Base-by-base conservation (phyloP, 1,139 yeast genomes). In the Diutina ranongensis region DNA sequence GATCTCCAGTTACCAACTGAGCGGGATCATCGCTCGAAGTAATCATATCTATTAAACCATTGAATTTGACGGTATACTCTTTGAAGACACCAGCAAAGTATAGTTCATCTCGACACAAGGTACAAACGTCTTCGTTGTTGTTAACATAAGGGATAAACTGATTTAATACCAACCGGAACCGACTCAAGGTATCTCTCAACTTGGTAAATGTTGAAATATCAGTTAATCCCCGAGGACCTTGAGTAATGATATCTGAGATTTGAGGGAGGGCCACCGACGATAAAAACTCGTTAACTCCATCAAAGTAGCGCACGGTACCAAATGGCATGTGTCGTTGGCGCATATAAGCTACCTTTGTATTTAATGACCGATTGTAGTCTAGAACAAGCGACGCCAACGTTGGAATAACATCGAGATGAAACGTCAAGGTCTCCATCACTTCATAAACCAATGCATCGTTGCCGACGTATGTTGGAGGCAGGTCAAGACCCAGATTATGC, bases 371-470 rank as follows among this genome's bases (percentile, higher is more conserved):
- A 31, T 31, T 10, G 13, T 31, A 31, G 4, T 5, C 15, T 4
- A 10, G 15, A 15, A 31, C 13, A 31, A 12, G 8, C 5, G 13
- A 12, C 10, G 33, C 12, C n/a, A 25, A 7, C 3, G 28, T 25
- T 13, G 33, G 42, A 9, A 38, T 25, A 4, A 38, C 18, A 16
- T 38, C 42, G 33, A 38, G 42, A n/a, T 38, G 19, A n/a, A 38
- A 38, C 9, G 42, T 38, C 21, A 38, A 12, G 3, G 25, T 19
- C n/a, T 38, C 42, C 42, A 38, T 38, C n/a, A 22, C 31, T 8
- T 22, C 42, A 27, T 25, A 22, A 20, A 38, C 25, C 19, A 20
- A n/a, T 18, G 42, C 31, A 12, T 38, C 42, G 13, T 25, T n/a
- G 32, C 42, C 32, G n/a, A 21, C 31, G 12, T 25, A 38, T 2